Percentiles rank a stretch among this genome's conserved stretches.
Evolutionary conservation across 495 filamentous ascomycete genomes (phyloP).

Genomic region (Aspergillus asperescens): DNA sequence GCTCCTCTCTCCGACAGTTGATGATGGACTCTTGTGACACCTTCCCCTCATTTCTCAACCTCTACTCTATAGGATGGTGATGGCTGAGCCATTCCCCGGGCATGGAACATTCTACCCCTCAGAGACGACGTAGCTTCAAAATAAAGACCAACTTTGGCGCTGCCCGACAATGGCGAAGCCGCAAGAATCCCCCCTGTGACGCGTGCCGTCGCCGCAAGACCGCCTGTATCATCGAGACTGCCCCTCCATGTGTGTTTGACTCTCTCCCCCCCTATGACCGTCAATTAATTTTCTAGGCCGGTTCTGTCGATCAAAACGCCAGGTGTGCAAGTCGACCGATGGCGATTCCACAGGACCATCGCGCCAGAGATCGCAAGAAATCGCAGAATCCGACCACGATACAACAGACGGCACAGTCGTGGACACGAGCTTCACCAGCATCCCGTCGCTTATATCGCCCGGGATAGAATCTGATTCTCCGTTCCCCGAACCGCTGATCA

Average conservation of each 20-base stretch:
- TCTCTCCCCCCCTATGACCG: not conserved
- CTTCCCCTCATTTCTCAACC: not conserved
- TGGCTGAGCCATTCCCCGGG: not conserved
- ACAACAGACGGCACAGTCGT: not conserved
- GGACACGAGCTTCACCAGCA: not conserved
- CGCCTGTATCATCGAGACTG: conserved; percentile 2
- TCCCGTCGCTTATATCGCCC: not conserved
- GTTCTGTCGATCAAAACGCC: conserved; percentile 1
- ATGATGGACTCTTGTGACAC: too few species aligned
- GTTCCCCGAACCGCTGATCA: not conserved
- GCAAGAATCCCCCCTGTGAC: conserved; percentile 8
- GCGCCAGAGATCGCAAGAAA: not conserved
- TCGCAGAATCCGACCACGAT: not conserved
- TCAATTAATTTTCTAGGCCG: not conserved
- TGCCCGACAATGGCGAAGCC: conserved; percentile 7
- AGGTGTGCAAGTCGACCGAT: conserved; percentile 1
- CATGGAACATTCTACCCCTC: not conserved
- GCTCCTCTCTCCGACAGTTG: too few species aligned
- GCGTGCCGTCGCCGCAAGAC: conserved; percentile 8
- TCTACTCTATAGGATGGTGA: not conserved
- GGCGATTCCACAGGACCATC: not conserved
- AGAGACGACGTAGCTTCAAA: not conserved
- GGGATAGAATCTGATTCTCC: not conserved
- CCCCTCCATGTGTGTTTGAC: not conserved
- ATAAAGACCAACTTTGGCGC: conserved; percentile 7